Evolutionary conservation across 2,329 filamentous ascomycete genomes (phyloP), one percentile per base, ranked within the genome.

Genomic region (Fonsecaea nubica): DNA sequence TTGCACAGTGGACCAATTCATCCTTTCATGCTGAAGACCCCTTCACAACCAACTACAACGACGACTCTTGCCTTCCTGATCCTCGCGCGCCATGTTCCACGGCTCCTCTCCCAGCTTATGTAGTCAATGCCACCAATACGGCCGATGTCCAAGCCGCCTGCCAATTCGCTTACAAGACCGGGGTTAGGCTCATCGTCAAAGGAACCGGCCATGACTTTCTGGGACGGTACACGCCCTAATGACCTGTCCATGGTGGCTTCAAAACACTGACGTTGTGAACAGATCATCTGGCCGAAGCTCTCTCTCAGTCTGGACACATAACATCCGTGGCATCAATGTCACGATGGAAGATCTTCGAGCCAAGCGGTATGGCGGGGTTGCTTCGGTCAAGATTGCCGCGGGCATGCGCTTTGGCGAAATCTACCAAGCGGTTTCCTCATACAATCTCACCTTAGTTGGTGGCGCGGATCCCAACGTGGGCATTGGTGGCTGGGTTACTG

Each of bases 401-500:
- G 86, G 86, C 61, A 81, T 87, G 8, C 79, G 85, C 64, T 83
- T 81, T 2, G 79, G 76, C 40, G 85, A 88, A 67, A 75, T 86
- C 1, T 87, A 87, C 71, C 80, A 80, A 35, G 80, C 80, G 45
- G 85, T 84, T 1, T 72, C 82, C 12, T 74, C 79, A 15, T 74
- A 81, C 33, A 82, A 82, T 0, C 77, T 83, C 54, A 80, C 79
- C 0, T 79, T 87, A 1, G 81, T 88, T 3, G 84, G 82, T 18
- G 86, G 86, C 4, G 83, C 85, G n/a, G 85, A 85, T 61, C 75
- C 73, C 68, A 84, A 81, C 1, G 84, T 88, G 10, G 86, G 85
- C 30, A 77, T 85, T 6, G 84, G 84, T 21, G 79, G 79, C 9
- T 81, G 78, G 69, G 76, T 78, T 6, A 76, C 77, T 48, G 85